Base-by-base conservation (phyloP, 345 rosid genomes). In the Cardiospermum halicacabum region DNA sequence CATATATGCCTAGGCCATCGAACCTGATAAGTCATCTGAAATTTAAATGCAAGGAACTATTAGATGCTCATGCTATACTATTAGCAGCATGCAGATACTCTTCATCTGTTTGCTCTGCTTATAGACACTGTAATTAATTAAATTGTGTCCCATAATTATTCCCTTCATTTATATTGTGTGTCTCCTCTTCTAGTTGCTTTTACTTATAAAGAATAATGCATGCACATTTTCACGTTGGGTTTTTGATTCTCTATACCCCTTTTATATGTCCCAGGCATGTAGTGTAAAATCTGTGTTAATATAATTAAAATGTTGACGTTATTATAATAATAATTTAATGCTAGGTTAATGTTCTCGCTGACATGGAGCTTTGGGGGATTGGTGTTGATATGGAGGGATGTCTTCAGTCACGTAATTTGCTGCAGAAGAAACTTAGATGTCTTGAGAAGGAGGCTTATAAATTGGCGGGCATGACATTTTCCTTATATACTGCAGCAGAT, bases 321-420 rank as follows among this genome's bases (percentile, higher is more conserved):
- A 53, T 30, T 55, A 51, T 69, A 58, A 62, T 61, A 36, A 51
- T 34, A 53, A n/a, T 66, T 74, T 45, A 62, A 55, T 71, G 65
- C 54, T 75, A 92, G 98, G 96, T 93, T 50, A 82, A 79, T 71
- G 86, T 90, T 77, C 87, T 93, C 43, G 97, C 98, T 36, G 96
- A 90, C 66, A 90, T 93, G 98, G 98, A 93, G 77, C 81, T 83
- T 32, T 85, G 92, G 88, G 98, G 98, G 47, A 84, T 90, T 45
- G 97, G 98, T 64, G 86, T 93, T 67, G 90, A 90, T 80, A 81
- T 88, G 84, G 96, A 88, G 77, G 90, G 87, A 60, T 90, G 98
- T 80, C 83, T 85, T 64, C 71, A 48, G 71, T 96, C 96, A 60
- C 84, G 89, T 32, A 82, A 74, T 67, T 39, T 81, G 71, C 69